Evolutionary conservation across 352 stramenopile genomes (phyloP), one percentile per base, ranked within the genome.

Genomic region (Discostella stelligera): DNA sequence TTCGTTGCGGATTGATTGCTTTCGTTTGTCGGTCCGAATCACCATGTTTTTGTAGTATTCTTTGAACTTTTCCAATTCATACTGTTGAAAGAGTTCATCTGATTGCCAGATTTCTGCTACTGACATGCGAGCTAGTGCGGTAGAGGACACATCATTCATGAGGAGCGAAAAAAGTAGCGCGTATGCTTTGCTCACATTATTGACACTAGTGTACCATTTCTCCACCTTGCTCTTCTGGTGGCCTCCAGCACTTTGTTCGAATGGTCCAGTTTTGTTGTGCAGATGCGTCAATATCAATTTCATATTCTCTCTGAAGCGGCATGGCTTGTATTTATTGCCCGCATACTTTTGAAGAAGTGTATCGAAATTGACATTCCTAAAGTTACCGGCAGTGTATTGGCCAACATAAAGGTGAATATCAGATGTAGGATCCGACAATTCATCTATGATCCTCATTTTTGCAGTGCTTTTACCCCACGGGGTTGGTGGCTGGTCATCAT

Each of bases 401-500:
- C 37, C 37, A 44, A 44, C 37, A 44, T 44, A 44, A 44, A 44
- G 37, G 37, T 44, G 37, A 44, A 44, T 44, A 44, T 44, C 37
- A 44, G 37, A 44, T 44, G 37, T 44, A 44, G 37, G 37, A 44
- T 44, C 37, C 7, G 37, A 44, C 37, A 44, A 44, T 44, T 44
- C 37, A 44, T 44, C 37, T 44, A 44, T 44, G 37, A 44, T 44
- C 37, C 37, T 48, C 49, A 54, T 13, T 25, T 71, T 71, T 63
- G 64, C 64, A 30, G 9, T 71, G 32, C 64, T 54, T 13, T 37
- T n/a, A 37, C 59, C 44, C 64, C 64, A 71, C 20, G 64, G 64
- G 46, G 64, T 63, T 23, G 64, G 64, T 25, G 64, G 64, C 16
- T 41, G 49, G 25, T 63, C 64, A 49, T 63, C 48, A 63, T 71